Conservation (phyloP, 2,329 filamentous ascomycete species). For the Didymella lethalis region DNA sequence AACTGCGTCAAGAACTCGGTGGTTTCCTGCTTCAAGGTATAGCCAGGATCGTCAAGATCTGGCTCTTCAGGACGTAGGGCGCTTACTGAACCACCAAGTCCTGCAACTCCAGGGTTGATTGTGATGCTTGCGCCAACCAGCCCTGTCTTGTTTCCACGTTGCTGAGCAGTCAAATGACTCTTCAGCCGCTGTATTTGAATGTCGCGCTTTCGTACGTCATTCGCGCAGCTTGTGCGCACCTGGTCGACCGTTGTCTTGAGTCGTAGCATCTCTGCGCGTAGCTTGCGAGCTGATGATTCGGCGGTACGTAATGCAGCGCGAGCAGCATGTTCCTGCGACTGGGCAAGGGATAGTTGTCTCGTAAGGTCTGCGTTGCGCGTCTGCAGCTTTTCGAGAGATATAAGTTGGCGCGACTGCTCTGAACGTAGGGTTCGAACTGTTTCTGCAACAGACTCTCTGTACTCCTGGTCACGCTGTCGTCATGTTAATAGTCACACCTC, state of each 20-base stretch:
- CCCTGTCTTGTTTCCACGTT: slow-evolving; percentile 58
- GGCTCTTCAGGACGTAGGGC: slow-evolving; percentile 63
- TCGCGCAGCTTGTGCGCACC: slow-evolving; percentile 84
- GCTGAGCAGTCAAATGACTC: slow-evolving; percentile 76
- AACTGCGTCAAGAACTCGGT: slow-evolving; percentile 89
- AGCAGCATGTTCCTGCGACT: slow-evolving; percentile 75
- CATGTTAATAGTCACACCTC: slow-evolving; percentile 19
- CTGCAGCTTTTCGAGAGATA: slow-evolving; percentile 69
- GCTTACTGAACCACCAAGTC: slow-evolving; percentile 34
- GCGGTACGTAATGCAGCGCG: slow-evolving; percentile 75
- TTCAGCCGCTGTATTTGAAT: slow-evolving; percentile 88
- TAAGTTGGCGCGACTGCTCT: slow-evolving; percentile 76
- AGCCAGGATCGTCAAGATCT: slow-evolving; percentile 63
- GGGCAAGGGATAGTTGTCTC: slow-evolving; percentile 64
- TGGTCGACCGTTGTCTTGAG: slow-evolving; percentile 83
- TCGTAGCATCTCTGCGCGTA: slow-evolving; percentile 83
- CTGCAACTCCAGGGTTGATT: slow-evolving; percentile 50
- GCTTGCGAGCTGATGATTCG: slow-evolving; percentile 74
- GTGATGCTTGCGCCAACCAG: slow-evolving; percentile 59
- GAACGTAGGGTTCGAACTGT: slow-evolving; percentile 79
- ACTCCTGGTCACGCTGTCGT: slow-evolving; percentile 83
- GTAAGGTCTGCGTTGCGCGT: slow-evolving; percentile 64
- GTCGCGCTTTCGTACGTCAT: slow-evolving; percentile 89
- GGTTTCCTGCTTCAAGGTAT: slow-evolving; percentile 83
- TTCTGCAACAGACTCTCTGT: slow-evolving; percentile 81